Evolutionary conservation across 202 grass and related monocot genomes (phyloP).

Genomic region (Cymbopogon flexuosus): DNA sequence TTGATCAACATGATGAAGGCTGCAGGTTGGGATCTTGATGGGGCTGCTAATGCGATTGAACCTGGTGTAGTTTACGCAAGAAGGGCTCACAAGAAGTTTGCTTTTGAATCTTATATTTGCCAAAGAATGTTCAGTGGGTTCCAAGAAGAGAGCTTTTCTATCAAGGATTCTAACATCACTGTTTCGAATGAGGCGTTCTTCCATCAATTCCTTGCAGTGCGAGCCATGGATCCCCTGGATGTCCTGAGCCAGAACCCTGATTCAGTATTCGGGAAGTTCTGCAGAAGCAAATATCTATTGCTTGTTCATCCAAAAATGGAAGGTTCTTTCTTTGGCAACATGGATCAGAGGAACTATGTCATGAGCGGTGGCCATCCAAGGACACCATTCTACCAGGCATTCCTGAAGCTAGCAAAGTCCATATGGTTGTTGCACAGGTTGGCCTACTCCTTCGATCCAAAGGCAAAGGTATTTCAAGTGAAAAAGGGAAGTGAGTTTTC

Average conservation of each 20-base stretch:
- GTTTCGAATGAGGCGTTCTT: conserved; percentile 80
- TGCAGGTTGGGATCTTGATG: conserved; percentile 94
- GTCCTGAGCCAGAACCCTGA: conserved; percentile 90
- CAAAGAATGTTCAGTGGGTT: conserved; percentile 93
- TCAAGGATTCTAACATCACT: conserved; percentile 45
- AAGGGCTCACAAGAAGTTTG: conserved; percentile 89
- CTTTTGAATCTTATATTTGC: conserved; percentile 88
- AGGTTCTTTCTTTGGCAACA: conserved; percentile 85
- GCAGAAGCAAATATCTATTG: conserved; percentile 69
- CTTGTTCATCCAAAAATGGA: conserved; percentile 95
- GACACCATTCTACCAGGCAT: conserved; percentile 91
- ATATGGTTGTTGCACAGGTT: conserved; percentile 91
- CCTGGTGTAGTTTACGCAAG: conserved; percentile 60
- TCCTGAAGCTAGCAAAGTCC: conserved; percentile 81
- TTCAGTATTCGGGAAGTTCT: conserved; percentile 87
- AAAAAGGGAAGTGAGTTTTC: conserved; percentile 63
- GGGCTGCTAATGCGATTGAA: conserved; percentile 75
- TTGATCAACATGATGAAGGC: conserved; percentile 99
- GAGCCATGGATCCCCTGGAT: conserved; percentile 92
- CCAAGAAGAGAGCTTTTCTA: conserved; percentile 80
- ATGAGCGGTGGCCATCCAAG: conserved; percentile 85
- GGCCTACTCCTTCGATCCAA: conserved; percentile 74
- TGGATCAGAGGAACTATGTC: conserved; percentile 95
- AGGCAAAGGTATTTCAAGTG: conserved; percentile 83
- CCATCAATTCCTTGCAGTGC: conserved; percentile 83